Evolutionary conservation across 805 yeast genomes (phyloP).

Genomic region (Cyberlindnera xylosilytica): DNA sequence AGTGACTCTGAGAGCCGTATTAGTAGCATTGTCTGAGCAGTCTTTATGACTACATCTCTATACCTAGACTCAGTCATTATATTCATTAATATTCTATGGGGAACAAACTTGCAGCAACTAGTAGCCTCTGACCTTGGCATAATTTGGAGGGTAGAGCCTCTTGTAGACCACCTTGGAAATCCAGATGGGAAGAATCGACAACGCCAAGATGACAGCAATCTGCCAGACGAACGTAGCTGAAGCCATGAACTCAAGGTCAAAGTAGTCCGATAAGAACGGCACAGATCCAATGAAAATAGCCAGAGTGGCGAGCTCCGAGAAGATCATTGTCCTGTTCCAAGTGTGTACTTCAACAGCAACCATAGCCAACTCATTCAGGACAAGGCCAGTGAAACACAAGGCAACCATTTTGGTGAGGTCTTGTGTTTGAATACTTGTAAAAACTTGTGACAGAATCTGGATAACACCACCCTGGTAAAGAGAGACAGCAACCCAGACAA

Average conservation of each 20-base stretch:
- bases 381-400: conserved; percentile 72
- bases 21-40: too few species aligned
- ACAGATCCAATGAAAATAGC: conserved; percentile 65
- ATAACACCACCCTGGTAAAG: conserved; percentile 88
- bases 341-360: conserved; percentile 88
- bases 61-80: too few species aligned
- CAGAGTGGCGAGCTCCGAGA: conserved; percentile 69
- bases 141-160: conserved; percentile 85
- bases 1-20: conserved; percentile 32
- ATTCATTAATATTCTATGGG: conserved; percentile 2
- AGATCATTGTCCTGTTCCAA: conserved; percentile 82
- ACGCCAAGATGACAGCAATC: conserved; percentile 53
- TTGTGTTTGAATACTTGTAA: conserved; percentile 56
- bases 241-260: conserved; percentile 61
- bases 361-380: conserved; percentile 87
- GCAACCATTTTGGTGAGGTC: conserved; percentile 78
- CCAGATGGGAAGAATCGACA: conserved; percentile 90
- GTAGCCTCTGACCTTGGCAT: conserved; percentile 91
- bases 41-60: too few species aligned
- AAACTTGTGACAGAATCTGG: conserved; percentile 76
- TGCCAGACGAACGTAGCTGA: conserved; percentile 69
- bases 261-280: conserved; percentile 87
- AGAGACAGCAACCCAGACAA: conserved; percentile 86
- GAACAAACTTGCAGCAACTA: conserved; percentile 11
- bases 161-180: conserved; percentile 71